phyloP scores from a whole-genome alignment of 192 early-diverging fungal genomes.

The Backusella luteola region DNA sequence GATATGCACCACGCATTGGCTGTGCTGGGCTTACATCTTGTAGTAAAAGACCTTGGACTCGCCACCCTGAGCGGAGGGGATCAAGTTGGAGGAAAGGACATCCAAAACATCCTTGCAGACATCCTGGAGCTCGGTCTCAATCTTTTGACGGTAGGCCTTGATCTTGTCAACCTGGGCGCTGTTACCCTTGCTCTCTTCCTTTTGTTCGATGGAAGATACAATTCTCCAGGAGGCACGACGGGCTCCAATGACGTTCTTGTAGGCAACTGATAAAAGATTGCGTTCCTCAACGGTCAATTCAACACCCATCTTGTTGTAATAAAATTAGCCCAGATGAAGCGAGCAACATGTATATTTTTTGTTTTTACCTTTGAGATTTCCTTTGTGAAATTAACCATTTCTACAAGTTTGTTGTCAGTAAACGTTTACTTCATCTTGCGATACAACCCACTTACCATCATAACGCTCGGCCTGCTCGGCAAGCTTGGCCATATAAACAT shows the following conservation, averaged over 20 bases:
- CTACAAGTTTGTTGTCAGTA: neutral
- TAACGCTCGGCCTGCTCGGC: slow-evolving; percentile 99
- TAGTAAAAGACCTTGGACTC: slow-evolving; percentile 98
- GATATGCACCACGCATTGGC: too few species aligned
- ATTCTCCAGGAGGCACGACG: slow-evolving; percentile 99
- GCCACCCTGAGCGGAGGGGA: slow-evolving; percentile 83
- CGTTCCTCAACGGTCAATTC: slow-evolving; percentile 87
- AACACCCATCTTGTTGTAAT: slow-evolving; percentile 57
- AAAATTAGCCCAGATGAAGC: neutral
- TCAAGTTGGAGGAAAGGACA: slow-evolving; percentile 78
- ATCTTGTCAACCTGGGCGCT: slow-evolving; percentile 86
- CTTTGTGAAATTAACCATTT: slow-evolving; percentile 25
- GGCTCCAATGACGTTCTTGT: slow-evolving; percentile 95
- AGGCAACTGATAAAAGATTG: slow-evolving; percentile 74
- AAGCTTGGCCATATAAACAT: slow-evolving; percentile 98
- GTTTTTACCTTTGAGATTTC: slow-evolving; percentile 46
- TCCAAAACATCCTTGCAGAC: slow-evolving; percentile 91
- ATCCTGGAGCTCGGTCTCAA: slow-evolving; percentile 88
- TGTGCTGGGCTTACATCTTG: slow-evolving; percentile 73
- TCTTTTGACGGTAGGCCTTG: slow-evolving; percentile 86
- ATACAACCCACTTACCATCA: slow-evolving; percentile 67
- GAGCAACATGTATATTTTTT: neutral
- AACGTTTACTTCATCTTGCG: neutral
- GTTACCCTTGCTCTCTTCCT: slow-evolving; percentile 95
- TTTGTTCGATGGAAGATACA: slow-evolving; percentile 98